Evolutionary conservation across 139 green algal genomes (phyloP).

Genomic region (Choricystis sp.): DNA sequence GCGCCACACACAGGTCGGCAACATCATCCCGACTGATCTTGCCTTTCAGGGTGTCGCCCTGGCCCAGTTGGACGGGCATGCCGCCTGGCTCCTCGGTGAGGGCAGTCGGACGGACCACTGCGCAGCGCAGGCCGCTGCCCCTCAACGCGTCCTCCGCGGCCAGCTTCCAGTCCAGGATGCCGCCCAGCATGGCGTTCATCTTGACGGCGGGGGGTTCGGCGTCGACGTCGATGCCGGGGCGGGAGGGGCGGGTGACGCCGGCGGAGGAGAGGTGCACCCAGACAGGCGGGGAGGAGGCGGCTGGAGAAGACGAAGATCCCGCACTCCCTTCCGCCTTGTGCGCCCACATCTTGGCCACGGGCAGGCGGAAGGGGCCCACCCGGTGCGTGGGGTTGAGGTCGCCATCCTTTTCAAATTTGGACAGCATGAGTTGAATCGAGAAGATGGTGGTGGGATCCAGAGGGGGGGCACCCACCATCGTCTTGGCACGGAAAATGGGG

Average conservation of each 20-base stretch:
- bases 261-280: conserved; percentile 46
- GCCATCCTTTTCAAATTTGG: conserved; percentile 92
- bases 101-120: conserved; percentile 59
- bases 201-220: conserved; percentile 71
- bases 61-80: conserved; percentile 53
- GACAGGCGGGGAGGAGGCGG: conserved; percentile 9
- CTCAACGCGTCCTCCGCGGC: conserved; percentile 61
- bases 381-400: conserved; percentile 74
- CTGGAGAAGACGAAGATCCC: conserved; percentile 2
- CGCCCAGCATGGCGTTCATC: conserved; percentile 76
- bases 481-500: conserved; percentile 64
- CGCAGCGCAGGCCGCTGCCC: conserved; percentile 48
- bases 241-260: conserved; percentile 64
- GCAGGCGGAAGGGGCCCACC: conserved; percentile 58
- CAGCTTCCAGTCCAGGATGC: conserved; percentile 83
- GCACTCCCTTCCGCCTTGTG: conserved; percentile 25
- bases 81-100: conserved; percentile 63
- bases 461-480: conserved; percentile 14
- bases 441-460: conserved; percentile 41
- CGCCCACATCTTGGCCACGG: conserved; percentile 36
- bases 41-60: conserved; percentile 64
- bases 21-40: conserved; percentile 47
- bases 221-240: conserved; percentile 46
- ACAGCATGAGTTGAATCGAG: conserved; percentile 57
- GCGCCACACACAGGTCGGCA: conserved; percentile 55